These are phyloP conservation scores for Pistacia vera DNA, from an alignment of 345 rosid genomes.

Conservation along the genomic window DNA sequence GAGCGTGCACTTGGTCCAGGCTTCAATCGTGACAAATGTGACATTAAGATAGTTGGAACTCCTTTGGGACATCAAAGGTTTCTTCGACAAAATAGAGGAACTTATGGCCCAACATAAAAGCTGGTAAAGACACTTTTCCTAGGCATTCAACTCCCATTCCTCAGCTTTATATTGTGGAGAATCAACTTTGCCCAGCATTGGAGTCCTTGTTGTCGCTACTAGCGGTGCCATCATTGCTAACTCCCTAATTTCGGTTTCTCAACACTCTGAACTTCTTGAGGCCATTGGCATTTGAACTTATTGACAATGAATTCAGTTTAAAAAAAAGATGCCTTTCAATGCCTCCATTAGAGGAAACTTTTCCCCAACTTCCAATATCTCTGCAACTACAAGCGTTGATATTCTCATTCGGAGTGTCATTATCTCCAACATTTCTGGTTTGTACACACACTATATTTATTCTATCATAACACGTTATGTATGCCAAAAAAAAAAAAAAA, in stretches of 20 bases:
- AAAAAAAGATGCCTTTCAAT: too few species aligned
- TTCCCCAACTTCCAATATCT: background rate
- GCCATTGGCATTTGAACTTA: constrained; percentile 66
- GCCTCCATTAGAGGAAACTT: background rate
- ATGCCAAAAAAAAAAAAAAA: background rate
- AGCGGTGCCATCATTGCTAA: constrained; percentile 95
- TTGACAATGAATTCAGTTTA: constrained; percentile 15
- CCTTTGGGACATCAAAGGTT: constrained; percentile 84
- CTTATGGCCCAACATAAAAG: constrained; percentile 86
- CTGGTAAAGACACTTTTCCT: constrained; percentile 77
- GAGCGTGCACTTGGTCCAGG: constrained; percentile 82
- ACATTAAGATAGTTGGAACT: constrained; percentile 84
- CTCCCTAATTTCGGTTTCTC: constrained; percentile 71
- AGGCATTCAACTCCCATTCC: constrained; percentile 83
- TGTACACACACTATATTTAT: background rate
- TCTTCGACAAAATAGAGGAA: constrained; percentile 81
- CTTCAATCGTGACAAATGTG: constrained; percentile 74
- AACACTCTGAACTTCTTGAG: constrained; percentile 85
- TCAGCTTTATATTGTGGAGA: constrained; percentile 85
- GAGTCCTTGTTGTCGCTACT: constrained; percentile 93
- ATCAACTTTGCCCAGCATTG: constrained; percentile 92
- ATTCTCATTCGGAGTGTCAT: too few species aligned
- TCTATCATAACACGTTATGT: background rate
- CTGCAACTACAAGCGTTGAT: background rate
- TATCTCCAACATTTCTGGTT: background rate